Conservation (phyloP, 2,329 filamentous ascomycete genomes). For the Pseudogymnoascus sp. region DNA sequence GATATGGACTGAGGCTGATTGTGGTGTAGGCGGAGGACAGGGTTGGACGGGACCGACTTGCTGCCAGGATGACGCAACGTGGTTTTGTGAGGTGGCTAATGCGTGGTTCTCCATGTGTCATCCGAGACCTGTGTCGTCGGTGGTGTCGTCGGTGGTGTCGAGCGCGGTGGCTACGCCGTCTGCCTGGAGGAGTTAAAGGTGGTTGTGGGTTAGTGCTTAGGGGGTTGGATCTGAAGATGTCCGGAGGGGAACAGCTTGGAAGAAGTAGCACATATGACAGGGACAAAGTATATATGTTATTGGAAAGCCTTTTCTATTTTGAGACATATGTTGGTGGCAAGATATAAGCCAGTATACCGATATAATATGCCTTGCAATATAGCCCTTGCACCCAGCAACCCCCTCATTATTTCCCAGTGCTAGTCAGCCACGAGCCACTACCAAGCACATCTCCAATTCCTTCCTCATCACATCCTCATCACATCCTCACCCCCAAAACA, state of each 20-base stretch:
- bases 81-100: background rate
- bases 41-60: background rate
- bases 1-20: background rate
- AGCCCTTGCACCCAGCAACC: background rate
- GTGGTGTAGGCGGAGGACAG: background rate
- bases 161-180: background rate
- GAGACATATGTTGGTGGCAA: background rate
- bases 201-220: background rate
- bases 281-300: background rate
- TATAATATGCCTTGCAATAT: background rate
- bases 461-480: slow-evolving; percentile 16
- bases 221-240: background rate
- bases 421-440: background rate
- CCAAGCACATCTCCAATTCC: background rate
- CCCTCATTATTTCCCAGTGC: background rate
- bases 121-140: background rate
- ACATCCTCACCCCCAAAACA: slow-evolving; percentile 37
- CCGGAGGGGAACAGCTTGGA: background rate
- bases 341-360: background rate
- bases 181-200: background rate
- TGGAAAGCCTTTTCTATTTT: background rate
- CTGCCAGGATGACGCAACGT: background rate
- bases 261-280: background rate
- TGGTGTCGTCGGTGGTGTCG: background rate
- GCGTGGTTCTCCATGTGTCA: background rate